phyloP scores from a whole-genome alignment of 2,329 filamentous ascomycete genomes.

The Colletotrichum camelliae region DNA sequence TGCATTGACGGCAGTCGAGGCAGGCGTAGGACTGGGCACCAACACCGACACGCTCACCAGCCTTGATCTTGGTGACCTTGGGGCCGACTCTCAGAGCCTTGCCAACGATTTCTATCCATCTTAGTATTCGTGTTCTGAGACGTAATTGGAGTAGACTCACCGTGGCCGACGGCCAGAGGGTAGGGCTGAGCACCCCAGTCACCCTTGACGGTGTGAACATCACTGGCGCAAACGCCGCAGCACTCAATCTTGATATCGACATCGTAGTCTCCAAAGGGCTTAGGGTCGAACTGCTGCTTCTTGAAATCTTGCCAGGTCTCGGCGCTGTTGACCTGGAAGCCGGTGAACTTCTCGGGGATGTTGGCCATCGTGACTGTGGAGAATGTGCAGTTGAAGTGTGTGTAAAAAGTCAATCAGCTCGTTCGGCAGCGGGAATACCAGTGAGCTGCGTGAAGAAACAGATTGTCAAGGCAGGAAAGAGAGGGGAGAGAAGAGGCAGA shows the following conservation, averaged over 20 bases:
- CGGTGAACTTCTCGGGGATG: conserved; percentile 64
- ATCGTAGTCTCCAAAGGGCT: conserved; percentile 86
- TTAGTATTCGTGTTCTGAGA: not conserved
- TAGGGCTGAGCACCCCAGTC: conserved; percentile 70
- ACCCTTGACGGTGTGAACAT: conserved; percentile 73
- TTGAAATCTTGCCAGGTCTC: conserved; percentile 65
- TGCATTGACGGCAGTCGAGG: conserved; percentile 69
- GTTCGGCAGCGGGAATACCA: not conserved
- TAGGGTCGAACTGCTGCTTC: conserved; percentile 80
- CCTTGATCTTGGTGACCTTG: conserved; percentile 65
- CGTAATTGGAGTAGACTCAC: conserved; percentile 37
- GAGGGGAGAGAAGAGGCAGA: not conserved
- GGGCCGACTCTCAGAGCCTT: conserved; percentile 70
- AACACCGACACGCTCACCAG: conserved; percentile 71
- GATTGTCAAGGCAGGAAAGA: not conserved
- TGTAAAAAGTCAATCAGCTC: not conserved
- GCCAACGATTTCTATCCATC: conserved; percentile 67
- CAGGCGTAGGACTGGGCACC: conserved; percentile 72
- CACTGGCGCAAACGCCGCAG: conserved; percentile 78
- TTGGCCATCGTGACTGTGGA: conserved; percentile 43
- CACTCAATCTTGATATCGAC: conserved; percentile 87
- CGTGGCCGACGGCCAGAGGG: conserved; percentile 72
- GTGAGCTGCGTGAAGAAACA: not conserved
- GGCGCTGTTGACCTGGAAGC: conserved; percentile 63
- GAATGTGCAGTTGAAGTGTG: not conserved